phyloP scores from a whole-genome alignment of 495 filamentous ascomycete species.

The Penicillium verhagenii region DNA sequence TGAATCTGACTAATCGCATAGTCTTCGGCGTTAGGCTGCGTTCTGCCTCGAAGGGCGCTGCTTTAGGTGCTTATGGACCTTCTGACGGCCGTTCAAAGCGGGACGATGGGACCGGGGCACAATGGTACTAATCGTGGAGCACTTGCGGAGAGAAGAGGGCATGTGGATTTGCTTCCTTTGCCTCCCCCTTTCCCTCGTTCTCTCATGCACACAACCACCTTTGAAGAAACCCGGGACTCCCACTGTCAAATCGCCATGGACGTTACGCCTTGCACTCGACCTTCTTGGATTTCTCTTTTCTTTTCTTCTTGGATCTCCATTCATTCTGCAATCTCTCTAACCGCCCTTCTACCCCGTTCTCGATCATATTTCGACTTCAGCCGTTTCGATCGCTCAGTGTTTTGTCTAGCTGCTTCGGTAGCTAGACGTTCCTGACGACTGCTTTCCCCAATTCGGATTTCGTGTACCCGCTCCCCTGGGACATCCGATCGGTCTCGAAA shows the following conservation, averaged over 20 bases:
- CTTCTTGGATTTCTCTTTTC: slow-evolving; percentile 41
- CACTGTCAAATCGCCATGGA: slow-evolving; percentile 30
- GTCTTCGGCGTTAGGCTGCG: slow-evolving; percentile 92
- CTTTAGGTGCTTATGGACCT: slow-evolving; percentile 61
- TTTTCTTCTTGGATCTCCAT: slow-evolving; percentile 36
- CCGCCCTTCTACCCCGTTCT: slow-evolving; percentile 38
- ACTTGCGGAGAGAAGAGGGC: slow-evolving; percentile 28
- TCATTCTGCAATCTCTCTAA: slow-evolving; percentile 38
- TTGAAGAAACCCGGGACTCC: slow-evolving; percentile 31
- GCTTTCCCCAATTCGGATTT: slow-evolving; percentile 16
- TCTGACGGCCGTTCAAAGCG: slow-evolving; percentile 75
- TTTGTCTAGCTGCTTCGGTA: slow-evolving; percentile 14
- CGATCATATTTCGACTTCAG: slow-evolving; percentile 37
- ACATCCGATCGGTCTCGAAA: slow-evolving; percentile 32
- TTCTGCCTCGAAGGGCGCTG: slow-evolving; percentile 86
- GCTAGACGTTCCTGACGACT: slow-evolving; percentile 8
- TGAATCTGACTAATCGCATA: slow-evolving; percentile 81
- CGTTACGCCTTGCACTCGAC: slow-evolving; percentile 36
- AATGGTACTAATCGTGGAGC: slow-evolving; percentile 59
- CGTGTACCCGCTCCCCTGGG: slow-evolving; percentile 18
- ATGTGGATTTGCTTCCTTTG: slow-evolving; percentile 13
- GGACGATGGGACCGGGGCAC: slow-evolving; percentile 59
- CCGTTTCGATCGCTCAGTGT: slow-evolving; percentile 37
- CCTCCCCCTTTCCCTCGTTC: slow-evolving; percentile 18
- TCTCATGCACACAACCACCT: slow-evolving; percentile 32